phyloP scores from a whole-genome alignment of 345 rosid genomes.

The Psidium friedrichsthalianum region DNA sequence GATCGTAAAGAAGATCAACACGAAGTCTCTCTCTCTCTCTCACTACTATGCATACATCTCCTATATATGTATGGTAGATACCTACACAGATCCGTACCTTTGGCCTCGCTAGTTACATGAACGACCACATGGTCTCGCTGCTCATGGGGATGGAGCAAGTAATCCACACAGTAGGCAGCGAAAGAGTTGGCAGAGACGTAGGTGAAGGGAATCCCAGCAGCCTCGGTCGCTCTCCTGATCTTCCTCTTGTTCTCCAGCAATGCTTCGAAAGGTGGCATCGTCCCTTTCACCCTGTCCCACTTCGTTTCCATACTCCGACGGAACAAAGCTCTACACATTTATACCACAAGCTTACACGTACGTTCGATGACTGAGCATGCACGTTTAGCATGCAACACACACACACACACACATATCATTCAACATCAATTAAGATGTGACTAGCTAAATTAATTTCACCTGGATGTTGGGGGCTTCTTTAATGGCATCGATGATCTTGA shows the following conservation, averaged over 20 bases:
- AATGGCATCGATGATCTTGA: constrained; percentile 21
- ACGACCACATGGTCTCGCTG: constrained; percentile 2
- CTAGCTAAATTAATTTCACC: neutral
- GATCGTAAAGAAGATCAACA: neutral
- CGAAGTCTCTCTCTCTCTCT: neutral
- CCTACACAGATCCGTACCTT: constrained; percentile 1
- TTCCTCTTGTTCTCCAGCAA: constrained; percentile 15
- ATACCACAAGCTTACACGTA: neutral
- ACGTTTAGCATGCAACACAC: neutral
- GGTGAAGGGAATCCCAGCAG: constrained; percentile 14
- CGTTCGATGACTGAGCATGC: neutral
- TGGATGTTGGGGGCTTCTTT: constrained; percentile 21
- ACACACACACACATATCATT: neutral
- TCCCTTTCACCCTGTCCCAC: constrained; percentile 17
- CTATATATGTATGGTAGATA: neutral
- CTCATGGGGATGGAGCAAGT: constrained; percentile 9
- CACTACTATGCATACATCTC: neutral
- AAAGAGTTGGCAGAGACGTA: constrained; percentile 21
- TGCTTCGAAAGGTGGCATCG: constrained; percentile 12
- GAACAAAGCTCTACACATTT: constrained; percentile 22
- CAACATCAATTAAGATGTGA: neutral
- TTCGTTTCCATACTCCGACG: constrained; percentile 31
- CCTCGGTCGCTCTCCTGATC: constrained; percentile 25
- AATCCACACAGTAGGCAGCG: constrained; percentile 15
- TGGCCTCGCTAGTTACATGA: constrained; percentile 21